These are phyloP conservation scores for Cytospora paraplurivora DNA, from an alignment of 2,329 filamentous ascomycete genomes.

Conservation along the genomic window DNA sequence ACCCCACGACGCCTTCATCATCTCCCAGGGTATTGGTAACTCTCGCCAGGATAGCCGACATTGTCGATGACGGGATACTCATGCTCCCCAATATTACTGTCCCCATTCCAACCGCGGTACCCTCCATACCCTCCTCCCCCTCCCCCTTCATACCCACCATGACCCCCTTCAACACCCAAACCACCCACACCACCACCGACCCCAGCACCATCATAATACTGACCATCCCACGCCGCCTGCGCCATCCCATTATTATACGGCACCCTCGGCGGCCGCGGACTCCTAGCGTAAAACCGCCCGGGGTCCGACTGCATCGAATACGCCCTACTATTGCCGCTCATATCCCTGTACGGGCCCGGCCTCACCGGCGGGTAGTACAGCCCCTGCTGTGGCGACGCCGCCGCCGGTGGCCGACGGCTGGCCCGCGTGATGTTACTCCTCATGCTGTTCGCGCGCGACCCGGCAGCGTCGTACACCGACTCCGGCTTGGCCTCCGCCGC, in stretches of 20 bases:
- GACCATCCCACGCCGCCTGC: slow-evolving; percentile 9
- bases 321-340: neutral
- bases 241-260: neutral
- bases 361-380: slow-evolving; percentile 9
- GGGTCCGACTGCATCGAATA: slow-evolving; percentile 18
- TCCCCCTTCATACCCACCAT: neutral
- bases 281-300: slow-evolving; percentile 9
- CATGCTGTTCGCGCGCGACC: slow-evolving; percentile 21
- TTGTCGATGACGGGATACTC: neutral
- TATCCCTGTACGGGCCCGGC: neutral
- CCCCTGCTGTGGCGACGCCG: neutral
- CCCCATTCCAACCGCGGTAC: slow-evolving; percentile 15
- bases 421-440: slow-evolving; percentile 11
- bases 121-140: slow-evolving; percentile 9
- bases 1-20: neutral
- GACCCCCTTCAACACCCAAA: neutral
- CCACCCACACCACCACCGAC: neutral
- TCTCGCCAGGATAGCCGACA: neutral
- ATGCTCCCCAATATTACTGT: slow-evolving; percentile 12
- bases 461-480: slow-evolving; percentile 9
- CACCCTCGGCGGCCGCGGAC: slow-evolving; percentile 10
- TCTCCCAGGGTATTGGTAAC: slow-evolving; percentile 10
- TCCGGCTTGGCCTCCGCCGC: slow-evolving; percentile 14
- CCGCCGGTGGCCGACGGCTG: slow-evolving; percentile 3
- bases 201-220: neutral